These are phyloP conservation scores for Stagonosporopsis vannaccii DNA, from an alignment of 2,329 filamentous ascomycete species.

Conservation along the genomic window DNA sequence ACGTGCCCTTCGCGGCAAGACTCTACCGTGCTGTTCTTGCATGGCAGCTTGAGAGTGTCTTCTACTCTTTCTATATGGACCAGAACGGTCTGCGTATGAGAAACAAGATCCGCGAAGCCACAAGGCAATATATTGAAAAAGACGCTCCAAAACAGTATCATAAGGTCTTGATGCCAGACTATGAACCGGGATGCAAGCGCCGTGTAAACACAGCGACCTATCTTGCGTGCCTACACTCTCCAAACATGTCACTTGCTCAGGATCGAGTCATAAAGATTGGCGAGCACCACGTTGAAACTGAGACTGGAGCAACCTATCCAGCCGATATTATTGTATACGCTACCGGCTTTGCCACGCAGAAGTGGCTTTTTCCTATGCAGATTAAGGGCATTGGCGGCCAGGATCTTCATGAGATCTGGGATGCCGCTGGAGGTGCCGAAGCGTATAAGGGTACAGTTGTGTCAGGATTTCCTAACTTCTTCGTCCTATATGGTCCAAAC, in stretches of 20 bases:
- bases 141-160: not conserved
- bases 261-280: not conserved
- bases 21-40: not conserved
- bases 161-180: not conserved
- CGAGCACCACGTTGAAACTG: not conserved
- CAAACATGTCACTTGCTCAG: not conserved
- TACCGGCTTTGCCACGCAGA: not conserved
- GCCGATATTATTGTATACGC: not conserved
- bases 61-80: conserved; percentile 1
- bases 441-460: not conserved
- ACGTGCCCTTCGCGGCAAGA: not conserved
- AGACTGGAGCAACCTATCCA: not conserved
- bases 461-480: not conserved
- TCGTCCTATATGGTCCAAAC: not conserved
- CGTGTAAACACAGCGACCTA: not conserved
- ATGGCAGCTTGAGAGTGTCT: not conserved
- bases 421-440: not conserved
- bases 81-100: not conserved
- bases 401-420: not conserved
- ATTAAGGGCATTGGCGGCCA: not conserved
- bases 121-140: not conserved
- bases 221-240: not conserved
- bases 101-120: not conserved
- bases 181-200: not conserved
- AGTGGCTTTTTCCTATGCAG: not conserved